Evolutionary conservation across 106 monocot species (phyloP).

Genomic region (Amphibolis antarctica): DNA sequence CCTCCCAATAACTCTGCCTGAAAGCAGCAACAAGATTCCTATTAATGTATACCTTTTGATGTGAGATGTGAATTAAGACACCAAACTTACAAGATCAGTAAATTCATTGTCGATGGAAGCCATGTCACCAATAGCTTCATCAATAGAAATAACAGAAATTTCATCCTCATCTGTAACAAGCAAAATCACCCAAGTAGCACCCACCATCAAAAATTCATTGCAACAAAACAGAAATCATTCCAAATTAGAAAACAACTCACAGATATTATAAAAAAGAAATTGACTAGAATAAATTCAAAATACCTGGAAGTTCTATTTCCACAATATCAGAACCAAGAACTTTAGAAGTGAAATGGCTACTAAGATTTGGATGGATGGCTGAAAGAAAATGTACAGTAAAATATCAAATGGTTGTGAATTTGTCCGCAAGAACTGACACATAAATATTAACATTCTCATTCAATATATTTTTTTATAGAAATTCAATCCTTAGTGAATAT

Average conservation of each 20-base stretch:
- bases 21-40: background rate
- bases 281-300: background rate
- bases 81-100: slow-evolving; percentile 49
- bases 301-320: slow-evolving; percentile 49
- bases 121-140: slow-evolving; percentile 42
- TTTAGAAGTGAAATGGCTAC: slow-evolving; percentile 13
- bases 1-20: slow-evolving; percentile 58
- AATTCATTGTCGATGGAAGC: slow-evolving; percentile 52
- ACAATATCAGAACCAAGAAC: slow-evolving; percentile 25
- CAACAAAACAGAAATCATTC: background rate
- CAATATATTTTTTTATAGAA: background rate
- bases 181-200: background rate
- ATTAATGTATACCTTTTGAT: background rate
- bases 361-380: slow-evolving; percentile 13
- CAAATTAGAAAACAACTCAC: background rate
- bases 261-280: background rate
- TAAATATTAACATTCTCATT: background rate
- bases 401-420: slow-evolving; percentile 2
- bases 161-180: slow-evolving; percentile 41
- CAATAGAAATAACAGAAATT: slow-evolving; percentile 40
- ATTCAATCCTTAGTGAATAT: background rate
- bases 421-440: background rate
- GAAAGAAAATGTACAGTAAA: background rate
- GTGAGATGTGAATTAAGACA: background rate
- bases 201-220: background rate